Evolutionary conservation across 1,139 yeast species (phyloP), one percentile per base, ranked within the genome.

Genomic region (Debaryomyces subglobosus): DNA sequence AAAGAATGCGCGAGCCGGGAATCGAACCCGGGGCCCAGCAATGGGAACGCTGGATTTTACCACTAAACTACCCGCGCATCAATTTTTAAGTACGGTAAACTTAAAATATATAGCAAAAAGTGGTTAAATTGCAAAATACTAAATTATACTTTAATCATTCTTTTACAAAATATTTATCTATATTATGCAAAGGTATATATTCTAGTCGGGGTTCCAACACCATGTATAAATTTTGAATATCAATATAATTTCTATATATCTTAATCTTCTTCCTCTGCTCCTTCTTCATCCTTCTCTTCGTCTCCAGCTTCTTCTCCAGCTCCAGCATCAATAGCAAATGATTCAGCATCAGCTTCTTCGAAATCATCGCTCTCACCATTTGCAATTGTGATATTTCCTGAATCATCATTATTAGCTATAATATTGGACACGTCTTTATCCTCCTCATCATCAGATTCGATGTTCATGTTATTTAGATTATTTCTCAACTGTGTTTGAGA

Each of bases 301-400:
- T 27, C 30, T 21, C 4, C 24, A 21, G 24, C 24, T 9, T 49
- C 55, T 30, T 49, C 58, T 32, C 35, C 55, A 24, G 20, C 63
- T 43, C 52, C 59, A 30, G 51, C 52, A 25, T 45, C 53, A 24
- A 44, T 50, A 12, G 33, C 51, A 39, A 30, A 43, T 12, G 50
- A 54, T 15, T 52, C 58, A 8, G 53, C 65, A 23, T 61, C 66
- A 6, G 53, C 60, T 16, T 57, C 65, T 30, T 63, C 65, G 39
- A 55, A 45, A 44, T 71, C 76, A 48, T 74, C 79, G 51, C 68
- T 68, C 50, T 76, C 80, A n/a, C 79, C 79, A 51, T 73, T 72
- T 25, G 72, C 78, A 39, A 64, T 68, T 25, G 67, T 61, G 20
- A 74, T 55, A 30, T 55, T 55, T 39, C 60, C 65, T 15, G 54